Base-by-base conservation (phyloP, 352 stramenopile species). In the Phytophthora brassicae region DNA sequence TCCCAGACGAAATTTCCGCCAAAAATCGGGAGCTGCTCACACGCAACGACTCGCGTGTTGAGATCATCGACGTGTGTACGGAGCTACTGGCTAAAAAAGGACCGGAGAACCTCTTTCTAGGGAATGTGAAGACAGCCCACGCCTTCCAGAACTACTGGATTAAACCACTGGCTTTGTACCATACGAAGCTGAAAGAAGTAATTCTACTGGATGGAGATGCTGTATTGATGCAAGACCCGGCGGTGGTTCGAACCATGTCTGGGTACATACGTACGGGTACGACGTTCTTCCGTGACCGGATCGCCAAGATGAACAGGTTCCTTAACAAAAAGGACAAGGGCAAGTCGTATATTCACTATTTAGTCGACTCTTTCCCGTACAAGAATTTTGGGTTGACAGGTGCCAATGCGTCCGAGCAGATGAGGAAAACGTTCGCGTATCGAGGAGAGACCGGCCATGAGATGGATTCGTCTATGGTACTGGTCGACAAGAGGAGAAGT, bases 241-340 rank as follows among this genome's bases (percentile, higher is more conserved):
- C 80, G 2, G 36, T 63, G 16, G 23, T 89, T 12, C 61, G 74
- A 12, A 26, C 42, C 14, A 72, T 68, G 46, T 61, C 57, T 0
- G 72, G 63, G 20, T 90, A 90, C 57, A 13, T 62, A 13, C 35
- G 52, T 11, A 84, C 58, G 7, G 78, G 78, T 9, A 88, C 81
- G 44, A 71, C 79, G 12, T 90, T 90, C 55, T 90, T 90, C 49
- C 82, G 86, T 38, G 81, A 90, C 59, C 77, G 76, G 20, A 63
- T 83, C 26, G 67, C 74, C 33, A 66, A 66, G 50, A 72, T 80
- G 56, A 66, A 70, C 49, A 68, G 55, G 20, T 72, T 75, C 13
- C 28, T 74, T 11, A 69, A 65, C 41, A 68, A 59, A 17, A 73
- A 59, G 55, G 56, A 70, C 2, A 39, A 72, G 12, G 66, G 74